Conservation (phyloP, 306 rosid genomes). For the Ceratonia siliqua region DNA sequence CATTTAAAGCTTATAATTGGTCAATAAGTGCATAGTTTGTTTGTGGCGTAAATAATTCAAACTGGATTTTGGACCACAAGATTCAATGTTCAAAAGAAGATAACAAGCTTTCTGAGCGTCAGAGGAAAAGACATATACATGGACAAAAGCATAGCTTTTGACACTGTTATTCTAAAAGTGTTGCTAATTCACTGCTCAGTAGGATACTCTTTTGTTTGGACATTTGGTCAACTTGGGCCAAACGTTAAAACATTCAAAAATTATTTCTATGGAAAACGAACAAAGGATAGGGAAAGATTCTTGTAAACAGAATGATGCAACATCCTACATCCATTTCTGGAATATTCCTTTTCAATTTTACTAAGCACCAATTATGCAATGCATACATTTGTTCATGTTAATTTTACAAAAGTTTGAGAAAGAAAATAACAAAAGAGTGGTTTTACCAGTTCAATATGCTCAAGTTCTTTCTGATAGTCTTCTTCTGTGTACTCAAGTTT, state of each 20-base stretch:
- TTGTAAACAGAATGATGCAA: too few species aligned
- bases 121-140: too few species aligned
- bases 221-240: constrained; percentile 3
- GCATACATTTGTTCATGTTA: too few species aligned
- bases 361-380: not conserved
- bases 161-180: too few species aligned
- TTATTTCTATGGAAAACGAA: too few species aligned
- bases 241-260: too few species aligned
- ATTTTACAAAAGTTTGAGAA: constrained; percentile 16
- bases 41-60: constrained; percentile 1
- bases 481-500: constrained; percentile 85
- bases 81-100: not conserved
- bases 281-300: too few species aligned
- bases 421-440: not conserved
- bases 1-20: constrained; percentile 19
- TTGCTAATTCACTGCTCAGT: too few species aligned
- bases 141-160: too few species aligned
- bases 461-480: constrained; percentile 95
- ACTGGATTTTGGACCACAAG: not conserved
- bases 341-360: not conserved
- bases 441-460: constrained; percentile 88
- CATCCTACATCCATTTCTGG: constrained; percentile 5
- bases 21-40: constrained; percentile 22
- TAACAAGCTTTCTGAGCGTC: not conserved
- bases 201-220: not conserved